These are phyloP conservation scores for Neurospora cerealis DNA, from an alignment of 495 filamentous ascomycete species.

Conservation along the genomic window DNA sequence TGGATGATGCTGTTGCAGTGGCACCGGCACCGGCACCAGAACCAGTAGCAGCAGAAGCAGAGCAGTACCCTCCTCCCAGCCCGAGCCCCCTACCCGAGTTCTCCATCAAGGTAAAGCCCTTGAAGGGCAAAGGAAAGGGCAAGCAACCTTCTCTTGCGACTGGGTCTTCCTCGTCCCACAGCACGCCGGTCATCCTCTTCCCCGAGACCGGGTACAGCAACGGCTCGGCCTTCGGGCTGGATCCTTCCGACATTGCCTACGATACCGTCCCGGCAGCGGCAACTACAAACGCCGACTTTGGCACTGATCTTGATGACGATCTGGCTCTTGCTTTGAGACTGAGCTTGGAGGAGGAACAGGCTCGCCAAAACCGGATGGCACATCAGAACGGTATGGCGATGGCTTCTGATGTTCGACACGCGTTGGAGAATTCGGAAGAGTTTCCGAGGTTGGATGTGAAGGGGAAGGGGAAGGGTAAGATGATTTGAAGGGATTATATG, in stretches of 20 bases:
- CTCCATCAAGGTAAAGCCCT: conserved; percentile 42
- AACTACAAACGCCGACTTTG: conserved; percentile 5
- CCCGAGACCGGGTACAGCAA: background rate
- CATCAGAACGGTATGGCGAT: background rate
- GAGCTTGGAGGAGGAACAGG: conserved; percentile 72
- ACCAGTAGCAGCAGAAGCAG: conserved; percentile 4
- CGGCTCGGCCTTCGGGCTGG: background rate
- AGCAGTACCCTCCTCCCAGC: conserved; percentile 18
- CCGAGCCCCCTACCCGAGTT: conserved; percentile 20
- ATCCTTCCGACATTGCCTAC: conserved; percentile 6
- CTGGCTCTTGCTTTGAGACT: conserved; percentile 75
- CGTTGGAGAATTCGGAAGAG: conserved; percentile 35
- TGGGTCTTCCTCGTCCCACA: conserved; percentile 23
- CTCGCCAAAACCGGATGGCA: conserved; percentile 12
- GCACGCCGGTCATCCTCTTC: conserved; percentile 16
- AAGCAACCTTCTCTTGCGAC: conserved; percentile 26
- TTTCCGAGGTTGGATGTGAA: conserved; percentile 45
- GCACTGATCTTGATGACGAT: conserved; percentile 49
- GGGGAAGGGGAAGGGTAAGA: conserved; percentile 32
- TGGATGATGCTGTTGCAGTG: conserved; percentile 24
- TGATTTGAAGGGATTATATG: background rate
- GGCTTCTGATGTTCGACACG: conserved; percentile 13
- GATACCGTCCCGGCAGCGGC: conserved; percentile 9
- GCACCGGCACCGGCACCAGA: background rate
- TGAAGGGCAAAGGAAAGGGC: conserved; percentile 22